A percentile compares a stretch with the other conserved stretches of the same genome.
Conservation (phyloP, 2,329 filamentous ascomycete species). For the Diaporthe capsici region DNA sequence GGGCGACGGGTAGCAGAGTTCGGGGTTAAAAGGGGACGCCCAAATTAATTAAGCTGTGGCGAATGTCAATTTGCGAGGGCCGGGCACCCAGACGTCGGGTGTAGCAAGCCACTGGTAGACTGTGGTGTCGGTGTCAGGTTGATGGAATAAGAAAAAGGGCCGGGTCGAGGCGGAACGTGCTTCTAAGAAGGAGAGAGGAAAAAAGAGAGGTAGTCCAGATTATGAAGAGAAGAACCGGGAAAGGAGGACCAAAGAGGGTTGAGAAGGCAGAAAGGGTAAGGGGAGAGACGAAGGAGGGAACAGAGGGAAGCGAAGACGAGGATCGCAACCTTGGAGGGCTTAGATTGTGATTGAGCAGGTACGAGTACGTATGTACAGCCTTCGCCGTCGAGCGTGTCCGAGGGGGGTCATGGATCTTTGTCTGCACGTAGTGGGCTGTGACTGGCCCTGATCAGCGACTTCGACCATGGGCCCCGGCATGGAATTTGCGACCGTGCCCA, state of each 20-base stretch:
- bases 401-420: slow-evolving; percentile 18
- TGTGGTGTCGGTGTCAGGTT: slow-evolving; percentile 14
- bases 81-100: slow-evolving; percentile 16
- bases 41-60: slow-evolving; percentile 38
- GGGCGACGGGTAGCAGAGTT: not conserved
- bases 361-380: slow-evolving; percentile 23
- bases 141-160: not conserved
- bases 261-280: slow-evolving; percentile 37
- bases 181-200: not conserved
- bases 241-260: slow-evolving; percentile 25
- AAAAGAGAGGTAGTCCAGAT: slow-evolving; percentile 16
- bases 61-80: slow-evolving; percentile 31
- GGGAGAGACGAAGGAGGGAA: slow-evolving; percentile 5
- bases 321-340: slow-evolving; percentile 41
- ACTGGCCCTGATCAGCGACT: slow-evolving; percentile 8
- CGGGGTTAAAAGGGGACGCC: slow-evolving; percentile 29
- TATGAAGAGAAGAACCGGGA: slow-evolving; percentile 20
- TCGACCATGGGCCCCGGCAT: slow-evolving; percentile 6
- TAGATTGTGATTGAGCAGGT: slow-evolving; percentile 38
- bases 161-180: not conserved
- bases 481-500: slow-evolving; percentile 12
- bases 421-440: not conserved
- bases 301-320: slow-evolving; percentile 36
- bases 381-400: slow-evolving; percentile 14
- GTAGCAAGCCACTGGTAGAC: slow-evolving; percentile 17